phyloP scores from a whole-genome alignment of 305 asterid species.

The Euphrasia arctica region DNA sequence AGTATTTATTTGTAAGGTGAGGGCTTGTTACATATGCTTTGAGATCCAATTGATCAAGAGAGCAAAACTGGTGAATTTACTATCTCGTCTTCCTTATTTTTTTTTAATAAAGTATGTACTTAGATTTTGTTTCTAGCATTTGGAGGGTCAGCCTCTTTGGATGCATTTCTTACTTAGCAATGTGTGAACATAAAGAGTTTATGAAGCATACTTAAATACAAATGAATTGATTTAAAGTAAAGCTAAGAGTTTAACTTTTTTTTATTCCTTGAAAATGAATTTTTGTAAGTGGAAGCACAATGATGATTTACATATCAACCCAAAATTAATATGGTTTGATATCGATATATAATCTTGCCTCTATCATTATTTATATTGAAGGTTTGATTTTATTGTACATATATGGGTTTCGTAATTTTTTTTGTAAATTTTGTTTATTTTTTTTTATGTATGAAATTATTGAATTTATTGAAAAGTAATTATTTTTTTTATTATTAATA shows the following conservation, averaged over 20 bases:
- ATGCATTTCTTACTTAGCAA: constrained; percentile 17
- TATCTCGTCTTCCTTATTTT: background rate
- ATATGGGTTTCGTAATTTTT: too few species aligned
- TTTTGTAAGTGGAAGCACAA: constrained; percentile 50
- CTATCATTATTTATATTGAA: constrained; percentile 16
- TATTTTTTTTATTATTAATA: too few species aligned
- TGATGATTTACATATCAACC: constrained; percentile 12
- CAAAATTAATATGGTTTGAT: constrained; percentile 23
- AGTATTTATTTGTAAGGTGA: too few species aligned
- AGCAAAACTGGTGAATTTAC: background rate
- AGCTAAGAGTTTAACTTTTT: constrained; percentile 2
- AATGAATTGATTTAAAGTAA: constrained; percentile 7
- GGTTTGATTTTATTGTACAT: constrained; percentile 28
- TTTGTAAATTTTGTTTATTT: too few species aligned
- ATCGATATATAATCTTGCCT: constrained; percentile 1
- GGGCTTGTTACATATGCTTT: too few species aligned
- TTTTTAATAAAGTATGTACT: background rate
- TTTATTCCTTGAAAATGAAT: constrained; percentile 81
- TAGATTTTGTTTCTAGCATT: background rate
- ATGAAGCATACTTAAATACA: background rate
- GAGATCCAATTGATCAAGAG: too few species aligned
- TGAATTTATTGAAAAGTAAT: too few species aligned
- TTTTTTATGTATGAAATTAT: too few species aligned
- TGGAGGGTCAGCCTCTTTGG: constrained; percentile 1
- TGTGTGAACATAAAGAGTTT: constrained; percentile 11